Percentiles rank a stretch among this genome's conserved stretches.
phyloP scores from a whole-genome alignment of 176 grass and related monocot species.

The Cenchrus purpureus region DNA sequence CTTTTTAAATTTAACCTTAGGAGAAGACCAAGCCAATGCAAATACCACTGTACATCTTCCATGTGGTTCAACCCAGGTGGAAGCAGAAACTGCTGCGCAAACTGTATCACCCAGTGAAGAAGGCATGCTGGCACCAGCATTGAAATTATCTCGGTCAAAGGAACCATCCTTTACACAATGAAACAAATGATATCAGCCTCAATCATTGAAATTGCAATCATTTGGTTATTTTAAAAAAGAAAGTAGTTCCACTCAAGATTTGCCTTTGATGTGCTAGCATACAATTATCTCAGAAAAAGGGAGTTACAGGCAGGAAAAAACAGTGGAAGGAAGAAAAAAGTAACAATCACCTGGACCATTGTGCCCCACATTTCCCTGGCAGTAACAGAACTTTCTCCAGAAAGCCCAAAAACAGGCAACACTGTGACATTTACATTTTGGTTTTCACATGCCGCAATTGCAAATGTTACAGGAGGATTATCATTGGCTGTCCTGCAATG shows the following conservation, averaged over 20 bases:
- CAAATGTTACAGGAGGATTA: slow-evolving; percentile 96
- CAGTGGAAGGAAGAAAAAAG: slow-evolving; percentile 10
- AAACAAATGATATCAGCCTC: slow-evolving; percentile 36
- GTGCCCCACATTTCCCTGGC: slow-evolving; percentile 91
- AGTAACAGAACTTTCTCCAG: slow-evolving; percentile 79
- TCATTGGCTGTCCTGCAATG: slow-evolving; percentile 77
- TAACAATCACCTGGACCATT: slow-evolving; percentile 67
- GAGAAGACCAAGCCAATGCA: slow-evolving; percentile 85
- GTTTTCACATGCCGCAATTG: slow-evolving; percentile 85
- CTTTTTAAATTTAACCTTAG: slow-evolving; percentile 93
- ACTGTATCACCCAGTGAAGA: slow-evolving; percentile 72
- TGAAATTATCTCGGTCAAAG: slow-evolving; percentile 86
- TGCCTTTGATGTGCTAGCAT: slow-evolving; percentile 2
- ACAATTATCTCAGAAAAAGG: slow-evolving; percentile 9
- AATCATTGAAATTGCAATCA: slow-evolving; percentile 22
- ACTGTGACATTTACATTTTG: slow-evolving; percentile 92
- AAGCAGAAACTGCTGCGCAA: slow-evolving; percentile 94
- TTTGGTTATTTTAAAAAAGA: slow-evolving; percentile 29
- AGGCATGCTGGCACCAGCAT: slow-evolving; percentile 63
- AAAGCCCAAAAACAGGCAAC: slow-evolving; percentile 87
- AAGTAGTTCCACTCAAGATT: neutral
- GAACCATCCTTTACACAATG: slow-evolving; percentile 69
- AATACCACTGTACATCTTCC: slow-evolving; percentile 88
- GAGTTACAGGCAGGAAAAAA: neutral
- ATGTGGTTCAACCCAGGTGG: slow-evolving; percentile 93